A percentile compares a stretch with the other conserved stretches of the same genome.
Conservation (phyloP, 306 rosid genomes). For the Trifolium repens region DNA sequence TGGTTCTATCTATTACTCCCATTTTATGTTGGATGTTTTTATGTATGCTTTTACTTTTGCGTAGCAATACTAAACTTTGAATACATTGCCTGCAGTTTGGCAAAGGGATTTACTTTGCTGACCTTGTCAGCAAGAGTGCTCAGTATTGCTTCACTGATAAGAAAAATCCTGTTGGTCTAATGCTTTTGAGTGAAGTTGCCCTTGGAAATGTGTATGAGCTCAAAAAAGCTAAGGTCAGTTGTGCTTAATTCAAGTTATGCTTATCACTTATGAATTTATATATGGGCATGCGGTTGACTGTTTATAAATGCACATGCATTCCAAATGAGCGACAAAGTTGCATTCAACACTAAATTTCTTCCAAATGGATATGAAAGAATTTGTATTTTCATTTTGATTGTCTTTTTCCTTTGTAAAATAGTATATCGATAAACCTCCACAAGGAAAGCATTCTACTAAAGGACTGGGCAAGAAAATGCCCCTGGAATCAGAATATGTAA, state of each 20-base stretch:
- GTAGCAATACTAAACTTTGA: slow-evolving; percentile 23
- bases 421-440: slow-evolving; percentile 93
- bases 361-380: slow-evolving; percentile 29
- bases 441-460: slow-evolving; percentile 91
- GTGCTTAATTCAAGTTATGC: slow-evolving; percentile 38
- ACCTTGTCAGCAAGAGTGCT: slow-evolving; percentile 95
- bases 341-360: slow-evolving; percentile 14
- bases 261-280: slow-evolving; percentile 21
- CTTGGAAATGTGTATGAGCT: slow-evolving; percentile 85
- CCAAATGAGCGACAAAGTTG: slow-evolving; percentile 33
- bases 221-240: slow-evolving; percentile 78
- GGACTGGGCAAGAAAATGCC: slow-evolving; percentile 94
- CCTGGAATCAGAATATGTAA: slow-evolving; percentile 57
- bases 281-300: slow-evolving; percentile 15
- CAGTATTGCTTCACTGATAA: slow-evolving; percentile 97
- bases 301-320: slow-evolving; percentile 6
- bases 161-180: slow-evolving; percentile 84
- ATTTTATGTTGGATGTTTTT: slow-evolving; percentile 22
- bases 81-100: slow-evolving; percentile 78
- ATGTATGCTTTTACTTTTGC: slow-evolving; percentile 23
- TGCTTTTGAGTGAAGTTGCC: slow-evolving; percentile 95
- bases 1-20: slow-evolving; percentile 57
- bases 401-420: slow-evolving; percentile 43
- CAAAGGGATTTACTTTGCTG: slow-evolving; percentile 94
- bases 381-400: slow-evolving; percentile 38